Evolutionary conservation across 495 filamentous ascomycete genomes (phyloP), one percentile per base, ranked within the genome.

Genomic region (Penicillium daleae): DNA sequence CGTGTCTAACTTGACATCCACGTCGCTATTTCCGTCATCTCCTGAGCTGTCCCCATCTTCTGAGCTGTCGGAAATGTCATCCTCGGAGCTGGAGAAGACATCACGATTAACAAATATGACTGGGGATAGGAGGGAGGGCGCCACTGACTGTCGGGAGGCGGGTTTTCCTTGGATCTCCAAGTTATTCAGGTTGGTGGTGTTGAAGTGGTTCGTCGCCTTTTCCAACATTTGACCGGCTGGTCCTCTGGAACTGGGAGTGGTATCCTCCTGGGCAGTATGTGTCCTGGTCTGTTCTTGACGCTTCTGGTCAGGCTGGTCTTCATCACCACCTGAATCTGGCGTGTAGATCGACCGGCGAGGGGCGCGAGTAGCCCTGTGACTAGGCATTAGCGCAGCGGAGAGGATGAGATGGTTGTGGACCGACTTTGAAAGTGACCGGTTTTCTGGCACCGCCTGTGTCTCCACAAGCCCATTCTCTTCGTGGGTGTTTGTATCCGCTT

Each of bases 281-380:
- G 4, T 8, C 26, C 5, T 19, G 24, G 24, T 32, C 4, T n/a
- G 15, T 31, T 31, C 27, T 8, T n/a, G 24, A 29, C 24, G 13
- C 3, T n/a, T 27, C 17, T 17, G 26, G 10, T 10, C 49, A 32
- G 17, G 26, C 3, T 9, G 49, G 24, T 32, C 24, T 32, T 52
- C 49, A 17, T 52, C 49, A 32, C 32, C 49, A 19, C 4, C n/a
- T n/a, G 49, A 52, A 32, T 32, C 49, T 3, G 49, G 49, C 2
- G 49, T 29, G 26, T 19, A 52, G 26, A 52, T 52, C 27, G 49
- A 52, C 9, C 49, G 49, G 15, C 49, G 49, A n/a, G 49, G 24
- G 9, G 12, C 15, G 32, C n/a, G 24, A 29, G 15, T 4, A 32
- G 15, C 21, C 22, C 49, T 52, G 17, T 27, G 12, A n/a, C n/a